Evolutionary conservation across 441 rosid species (phyloP).

Genomic region (Gossypium aridum): DNA sequence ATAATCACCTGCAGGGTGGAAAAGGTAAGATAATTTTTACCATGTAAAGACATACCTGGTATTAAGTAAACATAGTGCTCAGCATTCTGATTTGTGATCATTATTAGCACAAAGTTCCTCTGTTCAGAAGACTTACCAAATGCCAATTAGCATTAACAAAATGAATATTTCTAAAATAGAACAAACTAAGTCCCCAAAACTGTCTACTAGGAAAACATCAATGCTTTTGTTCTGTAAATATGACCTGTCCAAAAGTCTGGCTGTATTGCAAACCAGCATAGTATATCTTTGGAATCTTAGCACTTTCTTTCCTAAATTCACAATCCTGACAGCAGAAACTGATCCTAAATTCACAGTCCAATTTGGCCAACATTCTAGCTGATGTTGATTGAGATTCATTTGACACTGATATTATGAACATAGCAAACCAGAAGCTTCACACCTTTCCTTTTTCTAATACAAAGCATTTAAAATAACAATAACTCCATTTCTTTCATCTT

Average conservation of each 20-base stretch:
- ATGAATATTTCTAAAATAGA: not conserved
- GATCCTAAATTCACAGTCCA: not conserved
- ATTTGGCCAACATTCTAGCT: not conserved
- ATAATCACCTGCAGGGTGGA: constrained; percentile 47
- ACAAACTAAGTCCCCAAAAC: not conserved
- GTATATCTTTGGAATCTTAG: not conserved
- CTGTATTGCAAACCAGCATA: not conserved
- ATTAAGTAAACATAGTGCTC: not conserved
- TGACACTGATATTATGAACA: not conserved
- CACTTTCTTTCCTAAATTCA: not conserved
- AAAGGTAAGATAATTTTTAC: not conserved
- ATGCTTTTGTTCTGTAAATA: not conserved
- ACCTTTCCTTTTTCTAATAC: not conserved
- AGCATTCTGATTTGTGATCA: not conserved
- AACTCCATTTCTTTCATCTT: not conserved
- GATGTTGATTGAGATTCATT: not conserved
- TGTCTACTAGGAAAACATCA: not conserved
- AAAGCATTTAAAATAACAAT: constrained; percentile 3
- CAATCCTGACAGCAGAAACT: not conserved
- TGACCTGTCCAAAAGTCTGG: not conserved
- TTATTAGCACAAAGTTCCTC: not conserved
- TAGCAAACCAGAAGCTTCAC: not conserved
- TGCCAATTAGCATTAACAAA: not conserved
- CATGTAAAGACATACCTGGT: not conserved
- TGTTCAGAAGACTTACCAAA: not conserved